phyloP scores from a whole-genome alignment of 352 stramenopile genomes.

The Phytophthora vignae region DNA sequence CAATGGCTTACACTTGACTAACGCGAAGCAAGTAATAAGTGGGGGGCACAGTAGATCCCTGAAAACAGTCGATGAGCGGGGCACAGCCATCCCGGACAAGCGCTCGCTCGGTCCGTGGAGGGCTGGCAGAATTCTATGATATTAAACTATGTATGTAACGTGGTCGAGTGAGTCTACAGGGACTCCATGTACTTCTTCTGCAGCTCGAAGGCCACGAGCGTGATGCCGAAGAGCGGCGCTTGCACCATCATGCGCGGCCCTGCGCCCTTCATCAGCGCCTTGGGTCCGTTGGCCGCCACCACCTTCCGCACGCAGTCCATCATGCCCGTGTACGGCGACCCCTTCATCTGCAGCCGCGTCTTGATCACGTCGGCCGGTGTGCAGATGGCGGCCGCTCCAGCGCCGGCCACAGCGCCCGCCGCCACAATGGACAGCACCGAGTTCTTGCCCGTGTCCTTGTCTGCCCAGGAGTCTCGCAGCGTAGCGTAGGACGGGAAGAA shows the following conservation, averaged over 20 bases:
- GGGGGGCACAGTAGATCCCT: neutral
- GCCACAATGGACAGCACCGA: constrained; percentile 69
- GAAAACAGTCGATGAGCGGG: constrained; percentile 18
- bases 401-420: constrained; percentile 69
- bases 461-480: constrained; percentile 54
- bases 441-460: constrained; percentile 59
- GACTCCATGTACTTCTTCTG: constrained; percentile 91
- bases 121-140: constrained; percentile 14
- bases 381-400: constrained; percentile 63
- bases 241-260: constrained; percentile 90
- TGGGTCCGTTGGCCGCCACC: constrained; percentile 75
- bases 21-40: neutral
- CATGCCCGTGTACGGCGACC: constrained; percentile 83
- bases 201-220: constrained; percentile 85
- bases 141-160: neutral
- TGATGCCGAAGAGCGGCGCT: constrained; percentile 88
- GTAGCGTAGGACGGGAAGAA: constrained; percentile 94
- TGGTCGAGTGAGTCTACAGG: constrained; percentile 28
- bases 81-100: constrained; percentile 25
- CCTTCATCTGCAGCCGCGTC: constrained; percentile 85
- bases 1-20: neutral
- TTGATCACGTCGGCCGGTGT: constrained; percentile 91
- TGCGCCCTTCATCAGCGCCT: constrained; percentile 87
- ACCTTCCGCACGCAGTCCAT: constrained; percentile 87
- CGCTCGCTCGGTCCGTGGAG: neutral